phyloP scores from a whole-genome alignment of 2,329 filamentous ascomycete species.

The Dothideomycetes sp. region DNA sequence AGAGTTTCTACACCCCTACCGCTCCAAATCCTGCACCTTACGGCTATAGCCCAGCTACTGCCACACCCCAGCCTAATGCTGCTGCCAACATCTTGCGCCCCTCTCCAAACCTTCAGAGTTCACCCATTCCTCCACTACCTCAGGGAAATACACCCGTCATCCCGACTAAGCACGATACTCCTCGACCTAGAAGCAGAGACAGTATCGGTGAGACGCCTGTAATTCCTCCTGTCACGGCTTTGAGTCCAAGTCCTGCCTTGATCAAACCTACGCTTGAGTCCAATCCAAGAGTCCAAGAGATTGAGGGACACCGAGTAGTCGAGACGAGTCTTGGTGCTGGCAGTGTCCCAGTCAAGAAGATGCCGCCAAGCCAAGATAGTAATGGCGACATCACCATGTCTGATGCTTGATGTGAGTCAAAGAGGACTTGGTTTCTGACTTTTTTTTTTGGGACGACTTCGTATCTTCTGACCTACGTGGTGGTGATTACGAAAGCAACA shows the following conservation, averaged over 20 bases:
- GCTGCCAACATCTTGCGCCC: constrained; percentile 12
- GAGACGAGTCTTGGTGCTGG: constrained; percentile 18
- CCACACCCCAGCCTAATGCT: constrained; percentile 15
- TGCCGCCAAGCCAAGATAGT: constrained; percentile 12
- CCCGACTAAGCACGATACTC: constrained; percentile 14
- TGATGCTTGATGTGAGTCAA: too few relatives aligned
- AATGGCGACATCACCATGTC: constrained; percentile 8
- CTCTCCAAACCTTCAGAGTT: constrained; percentile 4
- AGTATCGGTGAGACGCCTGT: constrained; percentile 18
- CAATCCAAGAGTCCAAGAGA: not conserved
- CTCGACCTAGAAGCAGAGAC: constrained; percentile 11
- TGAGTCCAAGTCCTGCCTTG: constrained; percentile 20
- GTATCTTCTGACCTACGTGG: too few relatives aligned
- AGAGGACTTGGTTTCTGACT: too few relatives aligned
- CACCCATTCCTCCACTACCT: constrained; percentile 9
- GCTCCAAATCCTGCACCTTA: constrained; percentile 4
- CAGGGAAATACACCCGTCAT: constrained; percentile 8
- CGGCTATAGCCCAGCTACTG: not conserved
- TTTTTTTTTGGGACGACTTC: too few relatives aligned
- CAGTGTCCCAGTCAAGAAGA: constrained; percentile 25
- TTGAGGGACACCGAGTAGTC: constrained; percentile 16
- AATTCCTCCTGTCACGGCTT: constrained; percentile 19
- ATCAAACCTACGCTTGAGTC: constrained; percentile 1
- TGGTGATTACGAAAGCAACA: too few relatives aligned
- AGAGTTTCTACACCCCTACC: constrained; percentile 1